Percentiles rank a stretch among this genome's conserved stretches.
Evolutionary conservation across 768 basidiomycete species (phyloP).

Genomic region (Amanita muscaria): DNA sequence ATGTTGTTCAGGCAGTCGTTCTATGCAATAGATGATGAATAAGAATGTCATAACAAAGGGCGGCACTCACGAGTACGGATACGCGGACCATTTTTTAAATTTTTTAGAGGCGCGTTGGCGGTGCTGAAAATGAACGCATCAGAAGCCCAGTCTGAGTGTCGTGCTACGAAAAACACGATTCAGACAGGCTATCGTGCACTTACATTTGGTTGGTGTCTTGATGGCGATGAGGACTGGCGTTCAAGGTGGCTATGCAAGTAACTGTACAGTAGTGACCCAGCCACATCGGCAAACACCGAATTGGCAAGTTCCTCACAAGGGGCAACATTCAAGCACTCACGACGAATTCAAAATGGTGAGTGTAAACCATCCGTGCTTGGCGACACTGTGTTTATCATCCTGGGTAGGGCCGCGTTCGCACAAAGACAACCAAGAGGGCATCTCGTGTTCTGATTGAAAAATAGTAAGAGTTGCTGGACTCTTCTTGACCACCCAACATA

Average conservation of each 20-base stretch:
- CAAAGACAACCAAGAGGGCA: slow-evolving; percentile 99
- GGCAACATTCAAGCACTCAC: slow-evolving; percentile 11
- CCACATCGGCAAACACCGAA: slow-evolving; percentile 33
- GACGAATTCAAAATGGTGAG: slow-evolving; percentile 46
- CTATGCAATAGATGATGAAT: slow-evolving; percentile 14
- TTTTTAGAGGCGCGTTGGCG: slow-evolving; percentile 14
- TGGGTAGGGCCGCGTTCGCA: slow-evolving; percentile 92
- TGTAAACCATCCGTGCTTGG: background rate
- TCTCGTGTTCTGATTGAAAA: slow-evolving; percentile 99
- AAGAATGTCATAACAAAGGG: background rate
- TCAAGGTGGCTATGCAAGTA: slow-evolving; percentile 16
- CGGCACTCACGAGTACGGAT: slow-evolving; percentile 73
- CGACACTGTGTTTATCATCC: slow-evolving; percentile 13
- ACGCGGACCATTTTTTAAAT: slow-evolving; percentile 72
- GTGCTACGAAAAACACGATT: slow-evolving; percentile 75
- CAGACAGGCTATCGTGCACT: slow-evolving; percentile 43
- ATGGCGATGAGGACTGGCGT: slow-evolving; percentile 15
- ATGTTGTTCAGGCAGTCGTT: slow-evolving; percentile 83
- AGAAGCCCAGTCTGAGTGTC: slow-evolving; percentile 77
- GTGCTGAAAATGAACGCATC: slow-evolving; percentile 19
- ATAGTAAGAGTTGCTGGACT: slow-evolving; percentile 61
- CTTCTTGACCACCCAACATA: too few relatives aligned
- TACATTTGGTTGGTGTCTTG: slow-evolving; percentile 33
- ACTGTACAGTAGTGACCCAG: slow-evolving; percentile 33
- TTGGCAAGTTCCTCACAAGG: background rate